phyloP scores from a whole-genome alignment of 2,329 filamentous ascomycete genomes.

The Zasmidium angulare region DNA sequence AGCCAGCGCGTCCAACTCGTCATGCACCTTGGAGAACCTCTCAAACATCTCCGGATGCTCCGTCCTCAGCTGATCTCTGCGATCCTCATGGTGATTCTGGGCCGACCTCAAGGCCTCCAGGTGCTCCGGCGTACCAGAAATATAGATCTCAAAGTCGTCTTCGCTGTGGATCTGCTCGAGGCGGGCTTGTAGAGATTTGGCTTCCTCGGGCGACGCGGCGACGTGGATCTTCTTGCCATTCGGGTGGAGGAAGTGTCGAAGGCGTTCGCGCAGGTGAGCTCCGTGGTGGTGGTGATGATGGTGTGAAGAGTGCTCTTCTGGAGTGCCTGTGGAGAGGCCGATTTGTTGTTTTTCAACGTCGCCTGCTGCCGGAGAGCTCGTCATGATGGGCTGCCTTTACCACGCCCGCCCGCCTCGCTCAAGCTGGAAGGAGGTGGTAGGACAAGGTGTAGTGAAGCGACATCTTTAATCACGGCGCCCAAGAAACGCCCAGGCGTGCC shows the following conservation, averaged over 20 bases:
- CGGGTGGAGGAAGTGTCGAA: conserved; percentile 57
- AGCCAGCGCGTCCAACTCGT: conserved; percentile 54
- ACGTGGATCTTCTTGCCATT: conserved; percentile 59
- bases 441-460: background rate
- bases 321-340: background rate
- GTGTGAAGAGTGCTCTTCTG: background rate
- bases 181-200: conserved; percentile 47
- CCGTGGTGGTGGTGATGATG: conserved; percentile 10
- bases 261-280: conserved; percentile 37
- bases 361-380: background rate
- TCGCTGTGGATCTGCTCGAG: conserved; percentile 39
- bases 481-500: background rate
- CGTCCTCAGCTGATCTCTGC: conserved; percentile 48
- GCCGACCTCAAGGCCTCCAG: conserved; percentile 51
- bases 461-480: background rate
- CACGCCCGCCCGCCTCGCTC: background rate
- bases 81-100: conserved; percentile 54
- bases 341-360: conserved; percentile 15
- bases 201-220: conserved; percentile 56
- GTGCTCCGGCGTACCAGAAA: conserved; percentile 57
- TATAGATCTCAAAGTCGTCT: conserved; percentile 56
- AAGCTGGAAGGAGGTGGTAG: background rate
- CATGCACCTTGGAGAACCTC: conserved; percentile 57
- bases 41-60: conserved; percentile 54
- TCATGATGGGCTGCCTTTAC: conserved; percentile 1